Evolutionary conservation across 139 green algal genomes (phyloP), one percentile per base, ranked within the genome.

Genomic region (Astrephomene gubernaculifera): DNA sequence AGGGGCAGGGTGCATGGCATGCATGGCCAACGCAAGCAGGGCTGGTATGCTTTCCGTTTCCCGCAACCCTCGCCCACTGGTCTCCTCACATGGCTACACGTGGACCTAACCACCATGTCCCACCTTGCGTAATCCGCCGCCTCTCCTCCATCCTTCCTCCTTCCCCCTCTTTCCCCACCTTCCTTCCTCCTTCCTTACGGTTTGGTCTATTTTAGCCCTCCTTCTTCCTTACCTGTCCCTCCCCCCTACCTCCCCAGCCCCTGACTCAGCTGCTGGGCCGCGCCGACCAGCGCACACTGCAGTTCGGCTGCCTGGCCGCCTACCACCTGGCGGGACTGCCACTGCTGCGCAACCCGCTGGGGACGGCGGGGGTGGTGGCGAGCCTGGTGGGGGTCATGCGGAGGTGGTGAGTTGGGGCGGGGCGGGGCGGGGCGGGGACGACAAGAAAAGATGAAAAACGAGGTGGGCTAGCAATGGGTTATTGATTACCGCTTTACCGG

Each of bases 291-390:
- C 79, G 79, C 10, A 43, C 70, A 43, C 79, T 76, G 79, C 79
- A 85, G 45, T 49, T 64, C 45, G 72, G 80, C 29, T 61, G 44
- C 31, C 80, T 87, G n/a, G 75, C 86, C 1, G 80, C 57, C 5
- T 79, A 81, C 71, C 63, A 80, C 64, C 72, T 90, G 52, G 86
- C 86, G 29, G 80, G 71, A 10, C 36, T 90, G 38, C 80, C 86
- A 31, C 7, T 60, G 44, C 49, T 90, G 43, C 65, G 71, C 1
- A 71, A 87, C 57, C 79, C 79, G n/a, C 38, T 90, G 49, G 86
- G 86, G 3, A 35, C 52, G 24, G 86, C 80, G 41, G 86, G 80
- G 17, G 74, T 65, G 4, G 81, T 90, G 39, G 45, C 71, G 80
- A 61, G 79, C 6, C 72, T 90, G 44, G 71, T 90, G 52, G 39